Conservation (phyloP, 139 green algal species). For the Chlamydomonas eustigma region DNA sequence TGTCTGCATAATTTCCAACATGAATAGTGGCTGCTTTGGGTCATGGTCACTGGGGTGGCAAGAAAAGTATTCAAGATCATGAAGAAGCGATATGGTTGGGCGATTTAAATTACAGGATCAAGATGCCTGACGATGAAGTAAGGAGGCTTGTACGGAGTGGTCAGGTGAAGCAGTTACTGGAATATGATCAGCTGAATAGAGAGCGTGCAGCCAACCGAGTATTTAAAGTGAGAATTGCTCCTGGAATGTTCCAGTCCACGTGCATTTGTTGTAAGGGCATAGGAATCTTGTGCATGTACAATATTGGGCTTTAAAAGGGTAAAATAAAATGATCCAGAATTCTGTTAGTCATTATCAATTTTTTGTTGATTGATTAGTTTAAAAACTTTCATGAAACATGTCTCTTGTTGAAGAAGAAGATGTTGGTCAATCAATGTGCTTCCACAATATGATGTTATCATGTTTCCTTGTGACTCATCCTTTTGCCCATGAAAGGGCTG, state of each 20-base stretch:
- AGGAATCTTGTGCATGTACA: too few relatives aligned
- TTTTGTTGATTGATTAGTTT: too few relatives aligned
- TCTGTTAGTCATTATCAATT: too few relatives aligned
- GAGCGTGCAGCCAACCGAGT: constrained; percentile 48
- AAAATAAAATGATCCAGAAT: too few relatives aligned
- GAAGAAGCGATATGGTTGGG: constrained; percentile 75
- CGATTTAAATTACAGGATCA: constrained; percentile 89
- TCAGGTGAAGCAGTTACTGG: constrained; percentile 39
- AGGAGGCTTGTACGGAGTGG: constrained; percentile 25
- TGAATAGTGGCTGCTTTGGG: constrained; percentile 14
- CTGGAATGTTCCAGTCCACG: too few relatives aligned
- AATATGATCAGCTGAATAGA: constrained; percentile 56
- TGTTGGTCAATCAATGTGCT: too few relatives aligned
- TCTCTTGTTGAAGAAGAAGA: too few relatives aligned
- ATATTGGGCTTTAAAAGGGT: too few relatives aligned
- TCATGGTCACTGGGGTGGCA: constrained; percentile 34
- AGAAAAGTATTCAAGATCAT: constrained; percentile 26
- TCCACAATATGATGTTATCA: background rate
- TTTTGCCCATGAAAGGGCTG: constrained; percentile 43
- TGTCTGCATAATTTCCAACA: too few relatives aligned
- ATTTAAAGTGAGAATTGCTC: constrained; percentile 48
- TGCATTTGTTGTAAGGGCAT: too few relatives aligned
- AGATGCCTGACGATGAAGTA: constrained; percentile 23
- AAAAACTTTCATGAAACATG: too few relatives aligned
- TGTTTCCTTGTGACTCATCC: background rate